phyloP scores from a whole-genome alignment of 768 basidiomycete genomes.

The Dictyophora rubrovolvata region DNA sequence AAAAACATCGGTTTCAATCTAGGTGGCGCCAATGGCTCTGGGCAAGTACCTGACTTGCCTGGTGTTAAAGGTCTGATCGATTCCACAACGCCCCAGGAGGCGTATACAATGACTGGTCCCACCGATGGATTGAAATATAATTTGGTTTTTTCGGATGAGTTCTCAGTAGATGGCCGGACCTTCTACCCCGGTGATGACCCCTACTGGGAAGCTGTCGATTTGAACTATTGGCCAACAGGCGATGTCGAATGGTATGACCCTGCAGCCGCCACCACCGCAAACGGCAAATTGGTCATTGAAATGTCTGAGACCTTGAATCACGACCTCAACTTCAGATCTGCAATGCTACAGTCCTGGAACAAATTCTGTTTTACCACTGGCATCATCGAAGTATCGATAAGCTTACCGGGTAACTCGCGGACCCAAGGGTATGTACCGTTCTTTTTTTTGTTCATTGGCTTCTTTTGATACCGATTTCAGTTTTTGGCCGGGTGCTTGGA shows the following conservation, averaged over 20 bases:
- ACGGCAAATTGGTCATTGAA: constrained; percentile 75
- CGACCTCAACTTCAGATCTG: constrained; percentile 67
- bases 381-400: constrained; percentile 73
- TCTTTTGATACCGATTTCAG: constrained; percentile 1
- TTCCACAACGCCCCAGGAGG: constrained; percentile 54
- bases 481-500: constrained; percentile 77
- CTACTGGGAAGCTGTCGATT: constrained; percentile 78
- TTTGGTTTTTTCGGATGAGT: constrained; percentile 86
- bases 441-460: constrained; percentile 30
- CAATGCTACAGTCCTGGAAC: constrained; percentile 83
- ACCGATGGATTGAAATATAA: constrained; percentile 69
- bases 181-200: constrained; percentile 76
- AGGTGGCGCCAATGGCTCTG: constrained; percentile 77
- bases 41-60: constrained; percentile 74
- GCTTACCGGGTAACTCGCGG: constrained; percentile 52
- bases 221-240: constrained; percentile 81
- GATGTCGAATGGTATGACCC: constrained; percentile 85
- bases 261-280: constrained; percentile 58
- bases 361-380: constrained; percentile 92
- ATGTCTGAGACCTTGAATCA: constrained; percentile 60
- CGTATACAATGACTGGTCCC: constrained; percentile 48
- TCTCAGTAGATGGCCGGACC: constrained; percentile 59
- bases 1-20: constrained; percentile 61
- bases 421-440: constrained; percentile 82
- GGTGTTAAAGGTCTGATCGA: constrained; percentile 68